Conservation (phyloP, 257 asterid genomes). For the Jasminum sambac region DNA sequence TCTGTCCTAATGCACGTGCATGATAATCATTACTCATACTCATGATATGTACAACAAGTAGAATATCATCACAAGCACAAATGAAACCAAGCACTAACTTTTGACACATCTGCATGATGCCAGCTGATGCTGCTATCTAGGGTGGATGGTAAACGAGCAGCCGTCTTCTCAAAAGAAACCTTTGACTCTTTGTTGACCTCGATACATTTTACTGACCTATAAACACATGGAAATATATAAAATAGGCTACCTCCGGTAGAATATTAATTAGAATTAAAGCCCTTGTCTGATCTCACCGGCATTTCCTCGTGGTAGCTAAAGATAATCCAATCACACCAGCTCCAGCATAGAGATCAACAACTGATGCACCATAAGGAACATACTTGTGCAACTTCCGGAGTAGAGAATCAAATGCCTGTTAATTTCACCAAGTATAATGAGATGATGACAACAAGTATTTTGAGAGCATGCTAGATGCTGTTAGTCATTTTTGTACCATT, state of each 20-base stretch:
- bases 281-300: slow-evolving; percentile 52
- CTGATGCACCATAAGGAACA: slow-evolving; percentile 85
- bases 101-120: slow-evolving; percentile 89
- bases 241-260: slow-evolving; percentile 5
- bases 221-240: slow-evolving; percentile 6
- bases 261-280: slow-evolving; percentile 11
- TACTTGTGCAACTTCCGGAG: slow-evolving; percentile 72
- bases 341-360: slow-evolving; percentile 95
- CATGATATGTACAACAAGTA: neutral
- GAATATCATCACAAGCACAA: neutral
- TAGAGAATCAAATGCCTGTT: slow-evolving; percentile 89
- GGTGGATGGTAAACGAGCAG: slow-evolving; percentile 64
- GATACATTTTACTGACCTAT: slow-evolving; percentile 91
- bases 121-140: slow-evolving; percentile 79
- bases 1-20: neutral
- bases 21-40: neutral
- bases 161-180: slow-evolving; percentile 80
- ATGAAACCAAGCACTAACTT: slow-evolving; percentile 43
- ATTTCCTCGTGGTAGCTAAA: slow-evolving; percentile 76
- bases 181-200: slow-evolving; percentile 92
- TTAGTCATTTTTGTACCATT: slow-evolving; percentile 5
- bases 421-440: slow-evolving; percentile 11
- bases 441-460: slow-evolving; percentile 4
- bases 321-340: slow-evolving; percentile 96
- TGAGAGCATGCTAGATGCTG: slow-evolving; percentile 13